Conservation (phyloP, 2,329 filamentous ascomycete genomes). For the Blumeriella jaapii region DNA sequence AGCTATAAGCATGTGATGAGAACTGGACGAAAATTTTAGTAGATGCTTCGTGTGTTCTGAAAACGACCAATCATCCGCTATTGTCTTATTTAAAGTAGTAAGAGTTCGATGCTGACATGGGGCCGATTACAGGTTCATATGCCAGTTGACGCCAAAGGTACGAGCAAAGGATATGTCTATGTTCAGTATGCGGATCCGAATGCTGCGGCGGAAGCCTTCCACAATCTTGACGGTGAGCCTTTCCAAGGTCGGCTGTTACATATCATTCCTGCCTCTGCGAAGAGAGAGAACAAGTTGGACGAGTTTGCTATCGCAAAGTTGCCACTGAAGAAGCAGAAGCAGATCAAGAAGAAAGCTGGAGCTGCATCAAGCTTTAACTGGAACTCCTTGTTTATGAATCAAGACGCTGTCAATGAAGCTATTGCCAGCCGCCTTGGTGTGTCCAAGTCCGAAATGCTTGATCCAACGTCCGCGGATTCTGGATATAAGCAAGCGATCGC, state of each 20-base stretch:
- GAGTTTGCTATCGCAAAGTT: slow-evolving; percentile 85
- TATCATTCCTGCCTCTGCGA: slow-evolving; percentile 73
- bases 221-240: slow-evolving; percentile 66
- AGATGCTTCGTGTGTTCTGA: slow-evolving; percentile 91
- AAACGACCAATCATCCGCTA: slow-evolving; percentile 24
- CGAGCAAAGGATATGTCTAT: slow-evolving; percentile 84
- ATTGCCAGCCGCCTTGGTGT: slow-evolving; percentile 79
- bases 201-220: slow-evolving; percentile 67
- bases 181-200: slow-evolving; percentile 65
- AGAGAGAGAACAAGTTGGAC: slow-evolving; percentile 71
- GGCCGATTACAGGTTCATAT: slow-evolving; percentile 63
- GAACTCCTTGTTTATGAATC: slow-evolving; percentile 99
- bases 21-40: slow-evolving; percentile 99
- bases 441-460: slow-evolving; percentile 80
- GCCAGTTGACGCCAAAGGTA: slow-evolving; percentile 59
- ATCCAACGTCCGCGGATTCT: slow-evolving; percentile 90
- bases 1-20: slow-evolving; percentile 80
- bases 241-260: slow-evolving; percentile 92
- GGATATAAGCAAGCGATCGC: slow-evolving; percentile 94
- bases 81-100: slow-evolving; percentile 8
- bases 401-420: slow-evolving; percentile 87
- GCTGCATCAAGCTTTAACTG: slow-evolving; percentile 81
- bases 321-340: slow-evolving; percentile 86
- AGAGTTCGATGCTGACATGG: slow-evolving; percentile 31
- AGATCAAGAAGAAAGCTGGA: slow-evolving; percentile 75